Base-by-base conservation (phyloP, 1,139 yeast genomes). In the Meyerozyma sp. region DNA sequence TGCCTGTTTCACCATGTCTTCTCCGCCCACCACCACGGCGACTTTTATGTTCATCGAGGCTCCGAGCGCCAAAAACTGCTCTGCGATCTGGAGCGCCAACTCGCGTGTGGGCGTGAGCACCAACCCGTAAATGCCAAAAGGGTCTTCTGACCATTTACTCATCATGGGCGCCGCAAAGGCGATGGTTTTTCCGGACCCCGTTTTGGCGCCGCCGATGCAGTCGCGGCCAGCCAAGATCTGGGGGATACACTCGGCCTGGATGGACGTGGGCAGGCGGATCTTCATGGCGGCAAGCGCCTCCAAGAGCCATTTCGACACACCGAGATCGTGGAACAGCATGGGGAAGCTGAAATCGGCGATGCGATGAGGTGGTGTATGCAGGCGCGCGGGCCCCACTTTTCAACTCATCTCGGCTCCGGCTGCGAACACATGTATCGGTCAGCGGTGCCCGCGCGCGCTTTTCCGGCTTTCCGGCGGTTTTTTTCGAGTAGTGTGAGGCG, bases 111-210 rank as follows among this genome's bases (percentile, higher is more conserved):
- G 99, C 0, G 98, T 94, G 45, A 93, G 66, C 1, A 93, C 76
- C 4, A 93, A 66, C 5, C 98, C 98, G 65, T 75, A 94, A 40
- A 93, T 84, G 2, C 98, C 99, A 62, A 77, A 78, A 0, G 98
- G 98, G 57, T 94, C 98, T 53, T 82, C 85, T 0, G 97, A 86
- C 97, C 98, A 93, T 56, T 83, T 77, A 1, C 95, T 82, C 44
- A 93, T 70, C 90, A 93, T 93, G 1, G 98, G 98, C 21, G 91
- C 94, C 1, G 95, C 98, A 74, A 93, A 93, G 0, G 98, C 96
- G 29, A 94, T 84, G 3, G 99, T 93, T 61, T 93, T 93, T 77
- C 99, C 99, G 28, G 95, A 84, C 66, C 99, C 99, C 0, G 99
- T 93, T 63, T 87, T 87, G 37, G 99, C 98, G 32, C 98, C 98